Conservation (phyloP, 2,329 filamentous ascomycete species). For the Nothophoma quercina region DNA sequence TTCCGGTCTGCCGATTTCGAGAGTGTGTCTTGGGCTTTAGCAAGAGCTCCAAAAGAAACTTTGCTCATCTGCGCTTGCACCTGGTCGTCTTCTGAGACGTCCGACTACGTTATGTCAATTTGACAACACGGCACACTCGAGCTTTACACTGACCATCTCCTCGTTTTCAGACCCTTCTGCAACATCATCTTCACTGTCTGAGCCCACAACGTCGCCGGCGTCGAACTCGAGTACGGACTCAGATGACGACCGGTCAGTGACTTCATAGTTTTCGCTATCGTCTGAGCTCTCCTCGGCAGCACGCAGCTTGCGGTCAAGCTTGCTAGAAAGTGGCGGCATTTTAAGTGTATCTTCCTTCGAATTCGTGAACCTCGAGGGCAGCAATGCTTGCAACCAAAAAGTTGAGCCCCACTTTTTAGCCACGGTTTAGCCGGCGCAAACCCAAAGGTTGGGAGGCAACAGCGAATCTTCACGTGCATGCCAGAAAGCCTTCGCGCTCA, state of each 20-base stretch:
- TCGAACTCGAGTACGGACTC: conserved; percentile 52
- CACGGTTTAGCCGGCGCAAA: conserved; percentile 17
- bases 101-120: conserved; percentile 29
- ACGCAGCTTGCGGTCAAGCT: conserved; percentile 46
- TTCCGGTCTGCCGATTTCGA: conserved; percentile 48
- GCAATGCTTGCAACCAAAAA: conserved; percentile 11
- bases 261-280: conserved; percentile 50
- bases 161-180: conserved; percentile 29
- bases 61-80: conserved; percentile 59
- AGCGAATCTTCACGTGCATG: conserved; percentile 15
- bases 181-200: conserved; percentile 39
- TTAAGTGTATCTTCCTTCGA: conserved; percentile 1
- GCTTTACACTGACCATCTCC: conserved; percentile 29
- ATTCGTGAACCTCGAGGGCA: neutral
- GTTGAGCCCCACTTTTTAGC: conserved; percentile 10
- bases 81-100: conserved; percentile 51
- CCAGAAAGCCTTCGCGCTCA: neutral
- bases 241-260: conserved; percentile 49
- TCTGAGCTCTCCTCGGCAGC: conserved; percentile 48
- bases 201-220: conserved; percentile 44
- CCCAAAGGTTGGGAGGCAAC: conserved; percentile 12
- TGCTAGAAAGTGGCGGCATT: conserved; percentile 46
- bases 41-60: conserved; percentile 89
- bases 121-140: fast-evolving
- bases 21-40: conserved; percentile 80